Percentiles rank a stretch among this genome's conserved stretches.
Conservation (phyloP, 148 eudicot species). For the Pharnaceum exiguum region DNA sequence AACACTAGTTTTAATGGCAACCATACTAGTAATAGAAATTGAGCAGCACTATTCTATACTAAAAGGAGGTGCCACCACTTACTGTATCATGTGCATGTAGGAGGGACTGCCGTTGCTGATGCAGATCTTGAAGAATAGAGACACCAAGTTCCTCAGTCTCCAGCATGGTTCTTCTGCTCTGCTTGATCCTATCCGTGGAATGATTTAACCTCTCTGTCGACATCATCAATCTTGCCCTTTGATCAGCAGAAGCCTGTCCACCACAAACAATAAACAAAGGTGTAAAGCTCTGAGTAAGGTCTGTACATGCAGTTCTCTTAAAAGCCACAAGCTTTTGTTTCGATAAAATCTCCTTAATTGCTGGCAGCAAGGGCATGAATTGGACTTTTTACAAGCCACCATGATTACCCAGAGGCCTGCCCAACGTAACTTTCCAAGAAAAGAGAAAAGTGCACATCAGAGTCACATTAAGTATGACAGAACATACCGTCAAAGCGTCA, state of each 20-base stretch:
- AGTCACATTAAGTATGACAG: too few relatives aligned
- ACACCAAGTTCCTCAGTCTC: conserved; percentile 74
- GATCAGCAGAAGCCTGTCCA: conserved; percentile 57
- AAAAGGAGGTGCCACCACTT: conserved; percentile 5
- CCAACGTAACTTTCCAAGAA: not conserved
- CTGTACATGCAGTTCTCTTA: not conserved
- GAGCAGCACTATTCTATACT: too few relatives aligned
- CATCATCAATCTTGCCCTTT: conserved; percentile 43
- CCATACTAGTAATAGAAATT: too few relatives aligned
- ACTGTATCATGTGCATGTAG: conserved; percentile 56
- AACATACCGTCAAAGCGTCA: conserved; percentile 38
- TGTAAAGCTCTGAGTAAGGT: not conserved
- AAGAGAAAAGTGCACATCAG: not conserved
- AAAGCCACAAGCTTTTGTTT: not conserved
- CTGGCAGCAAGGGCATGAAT: too few relatives aligned
- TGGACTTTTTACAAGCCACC: too few relatives aligned
- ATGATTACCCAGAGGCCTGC: not conserved
- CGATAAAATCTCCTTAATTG: too few relatives aligned
- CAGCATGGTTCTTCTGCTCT: conserved; percentile 58
- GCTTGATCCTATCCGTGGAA: conserved; percentile 48
- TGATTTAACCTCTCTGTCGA: conserved; percentile 57
- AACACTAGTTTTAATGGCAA: too few relatives aligned
- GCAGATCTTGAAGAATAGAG: conserved; percentile 65
- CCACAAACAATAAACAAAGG: not conserved
- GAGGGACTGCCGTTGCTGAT: conserved; percentile 59